phyloP scores from a whole-genome alignment of 202 grass and related monocot species.

The Elaeis oleifera region DNA sequence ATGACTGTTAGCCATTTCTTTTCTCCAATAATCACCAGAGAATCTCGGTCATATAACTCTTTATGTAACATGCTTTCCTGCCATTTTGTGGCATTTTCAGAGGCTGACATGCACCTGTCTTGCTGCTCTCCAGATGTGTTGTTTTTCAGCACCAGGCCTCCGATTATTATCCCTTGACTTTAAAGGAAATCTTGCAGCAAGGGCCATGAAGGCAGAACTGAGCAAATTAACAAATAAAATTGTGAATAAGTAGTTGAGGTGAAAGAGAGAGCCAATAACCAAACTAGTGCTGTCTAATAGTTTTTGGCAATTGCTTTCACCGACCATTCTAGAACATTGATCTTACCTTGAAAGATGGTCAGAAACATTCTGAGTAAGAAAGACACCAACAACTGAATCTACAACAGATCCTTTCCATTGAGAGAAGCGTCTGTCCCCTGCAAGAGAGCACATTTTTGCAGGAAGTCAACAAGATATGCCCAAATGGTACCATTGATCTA shows the following conservation, averaged over 20 bases:
- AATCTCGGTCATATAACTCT: conserved; percentile 38
- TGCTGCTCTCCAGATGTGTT: conserved; percentile 16
- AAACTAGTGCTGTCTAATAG: too few species aligned
- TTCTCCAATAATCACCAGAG: conserved; percentile 40
- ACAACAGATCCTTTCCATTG: conserved; percentile 93
- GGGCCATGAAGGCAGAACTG: conserved; percentile 81
- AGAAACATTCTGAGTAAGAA: conserved; percentile 91
- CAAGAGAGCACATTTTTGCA: conserved; percentile 11
- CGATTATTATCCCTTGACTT: conserved; percentile 24
- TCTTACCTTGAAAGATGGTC: conserved; percentile 90
- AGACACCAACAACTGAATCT: conserved; percentile 86
- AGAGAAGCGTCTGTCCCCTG: conserved; percentile 82
- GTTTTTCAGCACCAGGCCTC: conserved; percentile 15
- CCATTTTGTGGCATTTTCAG: conserved; percentile 35
- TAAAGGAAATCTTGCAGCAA: conserved; percentile 57
- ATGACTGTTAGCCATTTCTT: conserved; percentile 48
- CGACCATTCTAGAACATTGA: conserved; percentile 26
- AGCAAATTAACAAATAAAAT: conserved; percentile 4
- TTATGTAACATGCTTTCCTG: conserved; percentile 41
- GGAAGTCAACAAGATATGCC: background rate
- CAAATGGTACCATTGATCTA: too few species aligned
- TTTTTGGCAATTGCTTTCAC: conserved; percentile 10
- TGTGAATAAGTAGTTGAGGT: too few species aligned
- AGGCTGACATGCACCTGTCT: conserved; percentile 24
- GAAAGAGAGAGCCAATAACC: too few species aligned